Conservation (phyloP, 129 eudicot species). For the Mikania micrantha region DNA sequence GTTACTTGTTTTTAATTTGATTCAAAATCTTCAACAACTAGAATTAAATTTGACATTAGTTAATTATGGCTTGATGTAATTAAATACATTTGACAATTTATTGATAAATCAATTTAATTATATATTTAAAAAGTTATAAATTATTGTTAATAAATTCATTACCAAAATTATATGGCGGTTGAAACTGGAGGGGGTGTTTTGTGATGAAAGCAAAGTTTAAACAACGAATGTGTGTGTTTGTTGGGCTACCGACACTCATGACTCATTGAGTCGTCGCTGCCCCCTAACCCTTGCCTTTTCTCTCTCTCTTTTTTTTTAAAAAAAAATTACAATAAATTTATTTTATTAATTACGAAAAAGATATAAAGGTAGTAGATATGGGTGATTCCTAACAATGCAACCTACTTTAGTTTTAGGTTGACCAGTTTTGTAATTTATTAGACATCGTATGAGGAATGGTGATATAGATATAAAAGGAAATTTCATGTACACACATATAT, state of each 20-base stretch:
- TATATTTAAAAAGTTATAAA: neutral
- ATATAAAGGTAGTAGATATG: no score
- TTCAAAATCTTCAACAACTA: neutral
- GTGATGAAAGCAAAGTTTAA: conserved; percentile 2
- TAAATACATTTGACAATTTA: neutral
- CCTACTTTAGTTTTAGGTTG: neutral
- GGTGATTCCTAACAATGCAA: no score
- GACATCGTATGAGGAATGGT: no score
- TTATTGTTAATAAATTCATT: neutral
- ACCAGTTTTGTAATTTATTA: no score
- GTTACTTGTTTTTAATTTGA: neutral
- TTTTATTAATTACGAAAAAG: neutral
- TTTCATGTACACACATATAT: no score
- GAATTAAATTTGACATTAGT: neutral
- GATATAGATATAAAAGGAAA: no score
- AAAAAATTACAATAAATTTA: neutral
- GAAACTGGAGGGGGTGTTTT: conserved; percentile 14
- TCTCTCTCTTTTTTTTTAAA: neutral
- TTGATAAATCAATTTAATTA: neutral
- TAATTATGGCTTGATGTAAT: neutral
- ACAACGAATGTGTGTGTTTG: neutral
- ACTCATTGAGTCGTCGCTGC: neutral
- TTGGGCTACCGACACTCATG: conserved; percentile 27
- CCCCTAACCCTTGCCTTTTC: neutral
- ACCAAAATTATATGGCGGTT: neutral